Conservation (phyloP, 2,329 filamentous ascomycete species). For the Ustilaginoidea virens region DNA sequence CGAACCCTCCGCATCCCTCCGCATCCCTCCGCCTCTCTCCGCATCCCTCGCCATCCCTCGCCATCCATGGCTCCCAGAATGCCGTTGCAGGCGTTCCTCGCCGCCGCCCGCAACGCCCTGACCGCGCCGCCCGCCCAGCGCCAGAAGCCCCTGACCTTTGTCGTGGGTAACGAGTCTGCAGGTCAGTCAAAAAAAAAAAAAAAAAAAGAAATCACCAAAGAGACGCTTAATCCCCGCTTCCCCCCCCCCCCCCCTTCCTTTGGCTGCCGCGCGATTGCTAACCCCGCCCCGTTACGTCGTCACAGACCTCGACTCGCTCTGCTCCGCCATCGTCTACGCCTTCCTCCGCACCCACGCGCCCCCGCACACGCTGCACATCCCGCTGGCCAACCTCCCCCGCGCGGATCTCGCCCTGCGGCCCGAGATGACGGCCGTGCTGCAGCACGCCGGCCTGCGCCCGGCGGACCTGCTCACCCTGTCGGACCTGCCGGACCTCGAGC, state of each 20-base stretch:
- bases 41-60: too few species aligned
- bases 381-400: slow-evolving; percentile 54
- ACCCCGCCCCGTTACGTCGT: too few species aligned
- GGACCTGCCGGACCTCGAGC: slow-evolving; percentile 31
- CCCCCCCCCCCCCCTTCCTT: too few species aligned
- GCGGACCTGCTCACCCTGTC: slow-evolving; percentile 49
- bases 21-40: too few species aligned
- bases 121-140: slow-evolving; percentile 27
- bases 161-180: slow-evolving; percentile 53
- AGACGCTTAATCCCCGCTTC: too few species aligned
- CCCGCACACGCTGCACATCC: slow-evolving; percentile 46
- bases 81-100: slow-evolving; percentile 35
- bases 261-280: too few species aligned
- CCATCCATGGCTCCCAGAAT: slow-evolving; percentile 17
- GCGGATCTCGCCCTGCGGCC: slow-evolving; percentile 56
- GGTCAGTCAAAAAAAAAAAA: slow-evolving; percentile 20
- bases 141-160: slow-evolving; percentile 37
- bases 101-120: slow-evolving; percentile 31
- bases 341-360: slow-evolving; percentile 52
- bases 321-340: slow-evolving; percentile 56
- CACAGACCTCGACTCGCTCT: slow-evolving; percentile 69
- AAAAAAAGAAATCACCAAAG: not conserved
- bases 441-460: slow-evolving; percentile 39
- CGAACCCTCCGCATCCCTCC: too few species aligned
- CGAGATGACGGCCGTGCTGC: slow-evolving; percentile 53